Evolutionary conservation across 768 basidiomycete species (phyloP).

Genomic region (Gymnopilus junonius): DNA sequence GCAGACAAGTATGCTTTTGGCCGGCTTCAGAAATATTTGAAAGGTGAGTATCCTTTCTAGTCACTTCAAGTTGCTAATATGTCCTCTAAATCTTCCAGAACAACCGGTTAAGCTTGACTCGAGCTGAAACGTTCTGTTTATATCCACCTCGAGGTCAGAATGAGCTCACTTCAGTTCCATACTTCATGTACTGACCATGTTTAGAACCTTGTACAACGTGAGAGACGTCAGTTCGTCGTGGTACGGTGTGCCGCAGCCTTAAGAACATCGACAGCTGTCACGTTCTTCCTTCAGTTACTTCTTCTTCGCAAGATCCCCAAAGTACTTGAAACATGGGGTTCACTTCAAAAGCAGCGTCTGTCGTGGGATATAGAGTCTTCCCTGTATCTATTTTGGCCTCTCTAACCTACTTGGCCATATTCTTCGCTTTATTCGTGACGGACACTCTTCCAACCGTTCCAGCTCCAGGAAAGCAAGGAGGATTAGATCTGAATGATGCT

Average conservation of each 20-base stretch:
- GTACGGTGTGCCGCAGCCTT: background rate
- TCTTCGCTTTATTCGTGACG: constrained; percentile 49
- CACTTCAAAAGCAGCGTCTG: constrained; percentile 11
- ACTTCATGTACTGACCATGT: background rate
- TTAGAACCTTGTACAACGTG: constrained; percentile 9
- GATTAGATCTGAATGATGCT: constrained; percentile 56
- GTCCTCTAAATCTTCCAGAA: background rate
- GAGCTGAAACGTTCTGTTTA: background rate
- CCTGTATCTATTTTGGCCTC: constrained; percentile 43
- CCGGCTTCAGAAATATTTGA: background rate
- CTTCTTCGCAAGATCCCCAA: background rate
- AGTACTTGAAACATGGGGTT: constrained; percentile 9
- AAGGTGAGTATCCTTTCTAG: background rate
- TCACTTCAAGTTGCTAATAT: background rate
- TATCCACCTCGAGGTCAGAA: background rate
- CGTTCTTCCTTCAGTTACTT: background rate
- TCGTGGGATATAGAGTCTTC: constrained; percentile 31
- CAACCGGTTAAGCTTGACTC: background rate
- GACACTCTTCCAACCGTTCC: constrained; percentile 53
- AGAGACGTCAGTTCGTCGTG: constrained; percentile 1
- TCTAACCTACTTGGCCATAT: constrained; percentile 51
- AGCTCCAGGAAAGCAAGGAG: constrained; percentile 37
- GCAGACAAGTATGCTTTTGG: background rate
- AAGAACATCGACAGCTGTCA: background rate
- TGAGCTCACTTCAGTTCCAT: background rate